Evolutionary conservation across 164 flowering plant species (phyloP).

Genomic region (Macadamia integrifolia): DNA sequence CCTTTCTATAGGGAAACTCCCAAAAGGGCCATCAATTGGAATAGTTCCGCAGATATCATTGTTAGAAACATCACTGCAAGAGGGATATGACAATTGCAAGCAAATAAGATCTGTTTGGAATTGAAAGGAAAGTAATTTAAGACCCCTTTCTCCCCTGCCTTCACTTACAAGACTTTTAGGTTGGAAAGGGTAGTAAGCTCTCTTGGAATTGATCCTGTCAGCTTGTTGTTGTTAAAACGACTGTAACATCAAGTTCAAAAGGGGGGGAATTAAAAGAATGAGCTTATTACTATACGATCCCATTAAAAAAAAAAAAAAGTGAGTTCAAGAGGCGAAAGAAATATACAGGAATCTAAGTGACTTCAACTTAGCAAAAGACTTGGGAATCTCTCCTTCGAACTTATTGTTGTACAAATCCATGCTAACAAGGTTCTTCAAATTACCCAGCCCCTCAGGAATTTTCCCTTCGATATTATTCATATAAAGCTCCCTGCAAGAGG

Average conservation of each 20-base stretch:
- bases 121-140: not conserved
- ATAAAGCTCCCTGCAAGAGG: constrained; percentile 66
- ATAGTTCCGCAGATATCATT: constrained; percentile 82
- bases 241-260: constrained; percentile 26
- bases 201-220: constrained; percentile 77
- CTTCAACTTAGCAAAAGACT: constrained; percentile 60
- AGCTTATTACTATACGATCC: not conserved
- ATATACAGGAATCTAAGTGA: constrained; percentile 73
- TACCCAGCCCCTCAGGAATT: constrained; percentile 74
- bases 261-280: not conserved
- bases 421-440: constrained; percentile 66
- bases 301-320: not conserved
- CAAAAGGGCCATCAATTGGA: constrained; percentile 74
- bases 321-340: not conserved
- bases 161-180: constrained; percentile 75
- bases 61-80: constrained; percentile 75
- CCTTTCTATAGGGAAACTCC: constrained; percentile 60
- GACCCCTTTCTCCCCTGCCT: not conserved
- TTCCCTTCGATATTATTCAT: constrained; percentile 54
- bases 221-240: constrained; percentile 72
- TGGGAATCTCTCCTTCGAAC: constrained; percentile 65
- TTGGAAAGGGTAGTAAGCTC: constrained; percentile 57
- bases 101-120: not conserved
- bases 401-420: constrained; percentile 72
- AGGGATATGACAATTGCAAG: not conserved